These are phyloP conservation scores for Colletotrichum coccodes DNA, from an alignment of 2,329 filamentous ascomycete species.

Conservation along the genomic window DNA sequence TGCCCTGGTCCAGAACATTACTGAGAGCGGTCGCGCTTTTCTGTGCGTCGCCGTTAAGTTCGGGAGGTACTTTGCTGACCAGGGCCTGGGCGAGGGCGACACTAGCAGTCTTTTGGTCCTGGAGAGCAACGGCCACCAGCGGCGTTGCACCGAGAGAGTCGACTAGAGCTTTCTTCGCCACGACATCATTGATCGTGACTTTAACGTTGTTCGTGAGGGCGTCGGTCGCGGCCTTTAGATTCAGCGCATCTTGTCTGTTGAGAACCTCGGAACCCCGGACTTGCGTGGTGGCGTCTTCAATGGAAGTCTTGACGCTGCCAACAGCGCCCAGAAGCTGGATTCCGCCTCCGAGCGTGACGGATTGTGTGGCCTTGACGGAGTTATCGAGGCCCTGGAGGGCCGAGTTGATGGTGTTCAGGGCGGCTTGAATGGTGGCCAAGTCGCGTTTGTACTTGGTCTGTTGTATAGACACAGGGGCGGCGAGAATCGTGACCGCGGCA, in stretches of 20 bases:
- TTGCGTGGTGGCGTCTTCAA: constrained; percentile 22
- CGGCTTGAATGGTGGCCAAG: constrained; percentile 14
- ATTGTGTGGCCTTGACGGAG: constrained; percentile 10
- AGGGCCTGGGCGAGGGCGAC: constrained; percentile 22
- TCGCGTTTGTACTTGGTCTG: constrained; percentile 9
- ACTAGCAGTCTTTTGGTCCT: constrained; percentile 25
- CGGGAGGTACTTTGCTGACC: constrained; percentile 20
- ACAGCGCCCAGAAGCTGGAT: constrained; percentile 11
- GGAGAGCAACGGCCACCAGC: constrained; percentile 27
- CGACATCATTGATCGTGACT: constrained; percentile 27
- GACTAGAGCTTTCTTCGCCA: constrained; percentile 22
- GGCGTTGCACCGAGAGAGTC: constrained; percentile 25
- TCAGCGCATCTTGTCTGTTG: not conserved
- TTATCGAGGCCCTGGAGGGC: constrained; percentile 25
- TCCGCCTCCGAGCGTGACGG: not conserved
- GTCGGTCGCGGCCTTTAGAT: constrained; percentile 26
- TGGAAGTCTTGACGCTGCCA: not conserved
- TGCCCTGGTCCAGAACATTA: constrained; percentile 17
- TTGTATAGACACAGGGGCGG: constrained; percentile 8
- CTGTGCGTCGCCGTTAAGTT: constrained; percentile 19
- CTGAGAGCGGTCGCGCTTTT: constrained; percentile 20
- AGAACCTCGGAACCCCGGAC: constrained; percentile 10
- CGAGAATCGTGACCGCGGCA: constrained; percentile 2
- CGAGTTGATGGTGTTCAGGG: constrained; percentile 25
- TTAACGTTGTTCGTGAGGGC: constrained; percentile 30